Evolutionary conservation across 2,329 filamentous ascomycete genomes (phyloP), one percentile per base, ranked within the genome.

Genomic region (Lachnum nothofagi): DNA sequence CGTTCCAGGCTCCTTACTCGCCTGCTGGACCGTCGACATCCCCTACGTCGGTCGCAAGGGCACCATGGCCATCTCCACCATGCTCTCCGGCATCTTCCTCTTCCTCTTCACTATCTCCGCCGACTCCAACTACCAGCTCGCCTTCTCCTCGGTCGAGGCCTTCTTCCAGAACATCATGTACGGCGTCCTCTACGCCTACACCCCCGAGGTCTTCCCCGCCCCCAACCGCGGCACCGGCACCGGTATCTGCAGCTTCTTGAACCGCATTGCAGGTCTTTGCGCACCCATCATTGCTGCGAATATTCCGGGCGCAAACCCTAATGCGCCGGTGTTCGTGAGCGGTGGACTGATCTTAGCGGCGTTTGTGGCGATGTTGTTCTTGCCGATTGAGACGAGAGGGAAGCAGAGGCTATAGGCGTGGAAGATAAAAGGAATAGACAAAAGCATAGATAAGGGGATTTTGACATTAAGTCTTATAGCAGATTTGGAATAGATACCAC

Each of bases 121-220:
- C 4, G 74, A 79, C 40, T 72, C 79, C 1, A 65, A 69, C 33
- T 70, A 72, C 51, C 82, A 86, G 68, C 76, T 88, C 33, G 73
- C 74, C 43, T 86, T 86, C 63, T 81, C 78, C 0, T 86, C 80
- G 54, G 71, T 84, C 54, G 80, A 86, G 63, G 81, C 84, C 9
- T 86, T 88, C 63, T 78, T 81, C 56, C 83, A 87, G 67, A 86
- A 86, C 62, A 83, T 86, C 68, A 86, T 86, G 80, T 88, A 88
- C 67, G 85, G 84, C 48, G 83, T 88, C 1, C 69, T 90, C 1
- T 89, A 88, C 63, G 83, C 85, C 6, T 89, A 87, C 63, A 88
- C 86, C 0, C 85, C 86, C 0, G 86, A 89, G 61, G 79, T 88
- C 23, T 88, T 90, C 67, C 85, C 85, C 0, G 82, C 84, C 0